A percentile compares a stretch with the other conserved stretches of the same genome.
Conservation (phyloP, 306 rosid genomes). For the Cicer arietinum region DNA sequence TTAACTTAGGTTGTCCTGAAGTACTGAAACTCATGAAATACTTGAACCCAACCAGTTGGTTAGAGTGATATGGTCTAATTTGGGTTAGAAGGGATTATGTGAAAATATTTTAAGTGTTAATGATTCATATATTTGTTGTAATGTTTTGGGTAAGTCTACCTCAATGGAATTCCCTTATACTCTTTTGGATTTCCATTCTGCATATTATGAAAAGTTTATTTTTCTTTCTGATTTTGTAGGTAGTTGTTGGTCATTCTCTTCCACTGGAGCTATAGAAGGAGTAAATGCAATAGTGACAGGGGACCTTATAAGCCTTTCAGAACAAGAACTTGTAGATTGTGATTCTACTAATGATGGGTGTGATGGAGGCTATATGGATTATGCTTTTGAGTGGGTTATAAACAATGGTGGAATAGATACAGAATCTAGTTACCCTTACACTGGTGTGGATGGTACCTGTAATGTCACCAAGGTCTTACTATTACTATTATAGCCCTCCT, state of each 20-base stretch:
- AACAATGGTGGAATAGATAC: constrained; percentile 77
- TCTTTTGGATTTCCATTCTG: constrained; percentile 5
- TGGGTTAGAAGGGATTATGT: not conserved
- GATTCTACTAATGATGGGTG: constrained; percentile 71
- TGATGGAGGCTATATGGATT: constrained; percentile 79
- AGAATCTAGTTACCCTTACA: constrained; percentile 70
- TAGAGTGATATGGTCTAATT: no score
- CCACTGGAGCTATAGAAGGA: constrained; percentile 81
- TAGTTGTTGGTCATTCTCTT: constrained; percentile 89
- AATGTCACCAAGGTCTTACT: constrained; percentile 57
- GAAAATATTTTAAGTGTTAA: not conserved
- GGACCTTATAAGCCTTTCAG: constrained; percentile 72
- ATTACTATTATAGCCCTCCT: not conserved
- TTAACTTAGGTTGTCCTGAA: no score
- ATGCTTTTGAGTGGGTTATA: constrained; percentile 82
- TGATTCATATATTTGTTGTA: not conserved
- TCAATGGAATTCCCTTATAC: not conserved
- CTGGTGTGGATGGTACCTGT: constrained; percentile 62
- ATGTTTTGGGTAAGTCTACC: not conserved
- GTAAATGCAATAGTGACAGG: constrained; percentile 70
- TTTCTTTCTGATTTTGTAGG: constrained; percentile 51
- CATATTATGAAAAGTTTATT: not conserved
- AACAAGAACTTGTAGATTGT: constrained; percentile 83
- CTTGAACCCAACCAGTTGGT: no score
- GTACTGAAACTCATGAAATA: no score